Evolutionary conservation across 106 monocot species (phyloP).

Genomic region (Agapanthus africanus): DNA sequence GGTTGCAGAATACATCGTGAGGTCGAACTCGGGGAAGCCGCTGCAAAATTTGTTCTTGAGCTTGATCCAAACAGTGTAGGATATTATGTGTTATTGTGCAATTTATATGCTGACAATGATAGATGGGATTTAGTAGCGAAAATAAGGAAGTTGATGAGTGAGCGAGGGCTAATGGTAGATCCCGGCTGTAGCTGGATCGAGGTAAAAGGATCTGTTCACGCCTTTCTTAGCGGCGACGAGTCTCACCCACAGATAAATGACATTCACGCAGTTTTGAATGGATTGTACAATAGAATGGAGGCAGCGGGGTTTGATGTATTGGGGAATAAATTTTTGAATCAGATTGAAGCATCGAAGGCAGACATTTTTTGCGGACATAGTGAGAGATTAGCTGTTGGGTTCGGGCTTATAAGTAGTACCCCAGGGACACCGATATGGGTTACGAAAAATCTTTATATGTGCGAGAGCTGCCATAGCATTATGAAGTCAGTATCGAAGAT

Average conservation of each 20-base stretch:
- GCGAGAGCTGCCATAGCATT: conserved; percentile 53
- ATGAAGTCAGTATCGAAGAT: conserved; percentile 66
- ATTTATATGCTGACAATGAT: conserved; percentile 55
- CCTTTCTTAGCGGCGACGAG: conserved; percentile 70
- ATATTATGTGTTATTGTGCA: conserved; percentile 60
- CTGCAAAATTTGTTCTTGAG: conserved; percentile 54
- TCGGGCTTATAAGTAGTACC: conserved; percentile 66
- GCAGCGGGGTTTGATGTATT: conserved; percentile 21
- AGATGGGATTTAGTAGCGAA: conserved; percentile 61
- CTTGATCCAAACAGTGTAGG: conserved; percentile 42
- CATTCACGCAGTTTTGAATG: conserved; percentile 46
- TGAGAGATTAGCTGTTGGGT: conserved; percentile 77
- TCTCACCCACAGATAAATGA: conserved; percentile 81
- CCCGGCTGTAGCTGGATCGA: conserved; percentile 92
- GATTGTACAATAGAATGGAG: conserved; percentile 53
- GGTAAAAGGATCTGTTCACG: conserved; percentile 64
- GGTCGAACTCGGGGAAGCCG: conserved; percentile 67
- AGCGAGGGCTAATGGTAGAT: conserved; percentile 56
- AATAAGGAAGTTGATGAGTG: conserved; percentile 65
- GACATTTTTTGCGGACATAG: conserved; percentile 94
- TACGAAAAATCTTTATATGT: conserved; percentile 89
- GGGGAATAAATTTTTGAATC: conserved; percentile 26
- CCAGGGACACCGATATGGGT: conserved; percentile 76
- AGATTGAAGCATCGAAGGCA: conserved; percentile 54
- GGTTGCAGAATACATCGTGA: conserved; percentile 65